Evolutionary conservation across 2,329 filamentous ascomycete genomes (phyloP).

Genomic region (Diaporthe vexans): DNA sequence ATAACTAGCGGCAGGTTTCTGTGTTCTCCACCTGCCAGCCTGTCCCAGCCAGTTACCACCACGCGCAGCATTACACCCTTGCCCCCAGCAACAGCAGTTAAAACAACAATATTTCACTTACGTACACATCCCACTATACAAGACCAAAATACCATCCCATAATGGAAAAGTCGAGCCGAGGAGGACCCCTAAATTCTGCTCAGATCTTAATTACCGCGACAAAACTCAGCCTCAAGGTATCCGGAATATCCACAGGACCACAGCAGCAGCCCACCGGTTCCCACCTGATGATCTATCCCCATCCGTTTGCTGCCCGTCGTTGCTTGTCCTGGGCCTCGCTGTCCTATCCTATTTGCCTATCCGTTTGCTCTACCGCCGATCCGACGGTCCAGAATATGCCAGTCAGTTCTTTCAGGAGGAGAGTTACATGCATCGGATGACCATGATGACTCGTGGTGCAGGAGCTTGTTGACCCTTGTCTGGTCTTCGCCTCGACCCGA

Average conservation of each 20-base stretch:
- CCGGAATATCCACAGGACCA: neutral
- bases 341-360: neutral
- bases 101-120: too few relatives aligned
- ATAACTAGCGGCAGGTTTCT: too few relatives aligned
- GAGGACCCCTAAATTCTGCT: slow-evolving; percentile 18
- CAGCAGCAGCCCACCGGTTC: neutral
- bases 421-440: slow-evolving; percentile 10
- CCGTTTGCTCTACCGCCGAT: neutral
- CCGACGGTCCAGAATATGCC: neutral
- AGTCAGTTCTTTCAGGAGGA: neutral
- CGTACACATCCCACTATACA: neutral
- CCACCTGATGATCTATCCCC: neutral
- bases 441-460: slow-evolving; percentile 27
- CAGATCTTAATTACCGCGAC: slow-evolving; percentile 28
- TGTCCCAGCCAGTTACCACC: neutral
- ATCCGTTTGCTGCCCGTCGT: neutral
- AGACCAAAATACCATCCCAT: neutral
- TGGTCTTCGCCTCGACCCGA: neutral
- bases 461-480: neutral
- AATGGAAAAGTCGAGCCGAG: slow-evolving; percentile 2
- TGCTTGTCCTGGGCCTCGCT: neutral
- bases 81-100: slow-evolving; percentile 9
- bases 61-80: neutral
- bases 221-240: slow-evolving; percentile 33
- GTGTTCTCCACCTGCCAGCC: too few relatives aligned